Evolutionary conservation across 176 grass and related monocot species (phyloP).

Genomic region (Urochloa ruziziensis): DNA sequence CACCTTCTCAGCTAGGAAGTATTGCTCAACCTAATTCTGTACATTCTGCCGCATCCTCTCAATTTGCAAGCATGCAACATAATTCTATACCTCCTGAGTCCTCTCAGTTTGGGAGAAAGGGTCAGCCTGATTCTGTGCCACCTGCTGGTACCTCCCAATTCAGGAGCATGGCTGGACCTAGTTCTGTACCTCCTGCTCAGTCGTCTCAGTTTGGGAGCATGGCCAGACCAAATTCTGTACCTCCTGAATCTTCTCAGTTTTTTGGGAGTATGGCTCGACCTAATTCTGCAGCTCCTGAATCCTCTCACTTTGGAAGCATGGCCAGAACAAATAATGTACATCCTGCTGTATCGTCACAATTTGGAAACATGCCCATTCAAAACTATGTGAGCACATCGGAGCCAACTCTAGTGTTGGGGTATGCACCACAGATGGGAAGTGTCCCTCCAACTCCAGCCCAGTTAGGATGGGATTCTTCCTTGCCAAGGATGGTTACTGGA

Average conservation of each 20-base stretch:
- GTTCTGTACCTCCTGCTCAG: slow-evolving; percentile 10
- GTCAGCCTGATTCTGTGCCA: slow-evolving; percentile 37
- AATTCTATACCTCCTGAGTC: slow-evolving; percentile 31
- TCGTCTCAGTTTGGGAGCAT: slow-evolving; percentile 17
- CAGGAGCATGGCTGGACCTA: slow-evolving; percentile 24
- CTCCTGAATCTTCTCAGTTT: slow-evolving; percentile 35
- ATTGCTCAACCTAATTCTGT: slow-evolving; percentile 28
- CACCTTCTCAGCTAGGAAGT: slow-evolving; percentile 36
- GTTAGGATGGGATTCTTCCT: slow-evolving; percentile 70
- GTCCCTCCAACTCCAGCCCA: slow-evolving; percentile 40
- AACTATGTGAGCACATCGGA: slow-evolving; percentile 32
- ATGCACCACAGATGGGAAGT: slow-evolving; percentile 47
- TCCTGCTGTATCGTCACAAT: slow-evolving; percentile 43
- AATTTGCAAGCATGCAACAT: slow-evolving; percentile 28
- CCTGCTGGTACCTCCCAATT: slow-evolving; percentile 42
- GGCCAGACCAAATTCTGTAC: slow-evolving; percentile 15
- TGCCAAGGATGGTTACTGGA: slow-evolving; percentile 42
- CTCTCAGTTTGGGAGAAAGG: slow-evolving; percentile 42
- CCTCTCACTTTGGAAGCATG: slow-evolving; percentile 43
- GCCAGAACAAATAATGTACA: slow-evolving; percentile 22
- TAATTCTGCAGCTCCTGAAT: slow-evolving; percentile 26
- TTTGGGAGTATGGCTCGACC: slow-evolving; percentile 13
- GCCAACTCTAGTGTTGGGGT: slow-evolving; percentile 61
- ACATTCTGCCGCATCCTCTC: slow-evolving; percentile 31
- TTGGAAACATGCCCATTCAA: slow-evolving; percentile 35